Evolutionary conservation across 345 rosid genomes (phyloP).

Genomic region (Ceriops zippeliana): DNA sequence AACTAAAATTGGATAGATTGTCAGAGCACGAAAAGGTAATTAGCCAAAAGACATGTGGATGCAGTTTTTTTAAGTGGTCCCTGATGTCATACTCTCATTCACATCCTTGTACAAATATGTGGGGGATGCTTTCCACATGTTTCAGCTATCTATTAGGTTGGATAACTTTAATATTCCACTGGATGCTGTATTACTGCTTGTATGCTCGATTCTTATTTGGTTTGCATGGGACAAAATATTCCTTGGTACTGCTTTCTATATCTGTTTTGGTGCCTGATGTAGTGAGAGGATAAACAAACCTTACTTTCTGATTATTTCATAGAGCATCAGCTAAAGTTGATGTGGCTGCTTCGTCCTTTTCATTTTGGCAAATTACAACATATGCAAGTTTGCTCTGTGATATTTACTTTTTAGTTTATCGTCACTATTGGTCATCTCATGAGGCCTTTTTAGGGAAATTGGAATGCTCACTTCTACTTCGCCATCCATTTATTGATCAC

Average conservation of each 20-base stretch:
- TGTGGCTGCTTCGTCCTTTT: slow-evolving; percentile 7
- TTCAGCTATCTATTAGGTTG: neutral
- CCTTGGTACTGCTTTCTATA: neutral
- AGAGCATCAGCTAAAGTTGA: neutral
- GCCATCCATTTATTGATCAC: slow-evolving; percentile 2
- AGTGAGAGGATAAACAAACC: slow-evolving; percentile 1
- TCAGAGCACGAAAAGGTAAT: slow-evolving; percentile 84
- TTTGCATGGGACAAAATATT: neutral
- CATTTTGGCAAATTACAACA: neutral
- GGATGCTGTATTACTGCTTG: neutral
- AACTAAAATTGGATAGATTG: slow-evolving; percentile 61
- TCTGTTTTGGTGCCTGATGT: neutral
- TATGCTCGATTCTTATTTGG: neutral
- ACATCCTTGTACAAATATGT: neutral
- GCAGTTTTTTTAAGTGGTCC: slow-evolving; percentile 1
- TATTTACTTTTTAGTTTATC: neutral
- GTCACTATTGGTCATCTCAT: neutral
- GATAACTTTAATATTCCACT: neutral
- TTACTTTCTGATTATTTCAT: neutral
- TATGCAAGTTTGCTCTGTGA: neutral
- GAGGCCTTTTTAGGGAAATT: slow-evolving; percentile 1
- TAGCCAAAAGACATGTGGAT: neutral
- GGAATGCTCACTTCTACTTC: neutral
- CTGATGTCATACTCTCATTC: neutral
- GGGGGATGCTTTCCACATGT: neutral